Evolutionary conservation across 2,329 filamentous ascomycete genomes (phyloP), one percentile per base, ranked within the genome.

Genomic region (Paramyrothecium roridum): DNA sequence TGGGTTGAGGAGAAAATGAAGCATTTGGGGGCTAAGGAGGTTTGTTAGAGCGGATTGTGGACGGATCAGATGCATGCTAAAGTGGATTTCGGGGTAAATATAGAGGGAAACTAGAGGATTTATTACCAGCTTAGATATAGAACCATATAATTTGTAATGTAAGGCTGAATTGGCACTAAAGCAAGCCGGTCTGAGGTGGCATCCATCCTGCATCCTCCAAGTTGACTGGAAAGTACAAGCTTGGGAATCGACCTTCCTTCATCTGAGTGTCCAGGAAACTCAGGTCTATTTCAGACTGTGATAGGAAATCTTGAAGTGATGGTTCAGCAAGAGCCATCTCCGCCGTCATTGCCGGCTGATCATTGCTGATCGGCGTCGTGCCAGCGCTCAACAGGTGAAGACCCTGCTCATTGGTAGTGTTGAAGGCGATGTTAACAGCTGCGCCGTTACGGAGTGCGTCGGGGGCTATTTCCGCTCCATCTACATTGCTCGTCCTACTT

Each of bases 311-410:
- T 23, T 73, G 70, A 33, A 73, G 33, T 2, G 69, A 71, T 0
- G 71, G 70, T 34, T 73, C 70, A 0, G 67, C 67, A 3, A 73
- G 52, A 0, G 69, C 69, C 70, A 73, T 72, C 0, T 69, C 70
- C 0, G 70, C 67, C 1, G 70, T 72, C 48, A 50, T 50, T n/a
- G 30, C 30, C 23, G 22, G 48, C 23, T 50, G 48, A 8, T 50
- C 48, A n/a, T 22, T 30, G 16, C 21, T 30, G 6, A 21, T 26
- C 3, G 48, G 48, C 33, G 48, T 50, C 21, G 23, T 30, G 48
- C 21, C 26, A 12, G 48, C 22, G 48, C 48, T 50, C 23, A 30
- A 47, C 59, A 30, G 26, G 26, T 30, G 26, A 30, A 30, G 26
- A 4, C 26, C 26, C 26, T 30, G 26, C 6, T 63, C 46, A 21